These are phyloP conservation scores for Yamadazyma siamensis DNA, from an alignment of 1,139 yeast genomes.

Conservation along the genomic window DNA sequence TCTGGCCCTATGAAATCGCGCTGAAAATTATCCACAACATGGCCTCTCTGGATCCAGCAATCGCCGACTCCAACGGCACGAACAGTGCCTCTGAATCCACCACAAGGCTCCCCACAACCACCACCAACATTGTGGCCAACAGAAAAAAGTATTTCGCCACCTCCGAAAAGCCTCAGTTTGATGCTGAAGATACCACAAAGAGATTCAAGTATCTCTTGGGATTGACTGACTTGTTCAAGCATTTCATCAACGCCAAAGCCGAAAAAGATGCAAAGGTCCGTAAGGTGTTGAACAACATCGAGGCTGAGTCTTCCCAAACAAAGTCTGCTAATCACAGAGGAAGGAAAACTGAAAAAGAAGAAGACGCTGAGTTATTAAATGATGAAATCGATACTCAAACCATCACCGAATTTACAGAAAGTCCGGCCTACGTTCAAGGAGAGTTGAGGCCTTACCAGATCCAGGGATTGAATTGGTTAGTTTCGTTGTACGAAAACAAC, in stretches of 20 bases:
- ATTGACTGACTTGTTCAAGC: constrained; percentile 63
- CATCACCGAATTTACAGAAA: constrained; percentile 57
- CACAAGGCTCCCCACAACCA: too few species aligned
- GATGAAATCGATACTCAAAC: constrained; percentile 46
- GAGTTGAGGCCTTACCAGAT: constrained; percentile 77
- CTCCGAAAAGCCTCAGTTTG: constrained; percentile 45
- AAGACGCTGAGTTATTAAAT: constrained; percentile 61
- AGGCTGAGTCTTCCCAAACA: constrained; percentile 15
- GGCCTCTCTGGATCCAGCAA: too few species aligned
- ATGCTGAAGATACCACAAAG: constrained; percentile 53
- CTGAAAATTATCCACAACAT: too few species aligned
- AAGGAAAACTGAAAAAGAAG: constrained; percentile 67
- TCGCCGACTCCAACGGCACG: too few species aligned
- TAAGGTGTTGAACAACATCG: constrained; percentile 41
- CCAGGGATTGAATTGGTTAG: constrained; percentile 91
- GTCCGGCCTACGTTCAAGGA: constrained; percentile 66
- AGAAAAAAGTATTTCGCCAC: constrained; percentile 41
- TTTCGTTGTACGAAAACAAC: constrained; percentile 76
- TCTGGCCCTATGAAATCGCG: too few species aligned
- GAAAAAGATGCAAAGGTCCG: constrained; percentile 58
- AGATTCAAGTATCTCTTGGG: constrained; percentile 66
- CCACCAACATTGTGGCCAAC: constrained; percentile 17
- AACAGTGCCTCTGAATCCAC: too few species aligned
- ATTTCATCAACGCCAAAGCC: constrained; percentile 66
- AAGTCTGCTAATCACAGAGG: constrained; percentile 29